phyloP scores from a whole-genome alignment of 345 rosid species.

The Salix exigua region DNA sequence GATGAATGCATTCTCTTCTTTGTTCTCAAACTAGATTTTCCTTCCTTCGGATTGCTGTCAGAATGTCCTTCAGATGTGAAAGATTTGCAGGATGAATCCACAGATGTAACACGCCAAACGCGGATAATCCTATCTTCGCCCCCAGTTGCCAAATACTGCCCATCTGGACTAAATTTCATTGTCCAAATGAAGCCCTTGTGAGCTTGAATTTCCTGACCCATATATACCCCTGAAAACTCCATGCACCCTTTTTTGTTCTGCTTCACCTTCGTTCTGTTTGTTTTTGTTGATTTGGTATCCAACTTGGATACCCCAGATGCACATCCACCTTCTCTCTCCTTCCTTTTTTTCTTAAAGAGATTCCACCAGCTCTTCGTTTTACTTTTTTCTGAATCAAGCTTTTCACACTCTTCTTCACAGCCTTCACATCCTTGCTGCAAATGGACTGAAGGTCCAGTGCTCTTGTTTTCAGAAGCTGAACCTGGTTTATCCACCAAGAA shows the following conservation, averaged over 20 bases:
- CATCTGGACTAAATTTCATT: constrained; percentile 88
- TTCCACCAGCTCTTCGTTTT: constrained; percentile 53
- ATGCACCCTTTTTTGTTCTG: constrained; percentile 54
- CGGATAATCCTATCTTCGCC: constrained; percentile 81
- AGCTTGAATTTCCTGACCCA: constrained; percentile 63
- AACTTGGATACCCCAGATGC: constrained; percentile 9
- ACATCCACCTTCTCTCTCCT: background rate
- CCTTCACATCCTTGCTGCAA: constrained; percentile 11
- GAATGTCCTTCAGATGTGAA: constrained; percentile 25
- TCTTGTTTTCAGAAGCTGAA: constrained; percentile 10
- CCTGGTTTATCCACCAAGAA: background rate
- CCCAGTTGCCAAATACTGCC: constrained; percentile 69
- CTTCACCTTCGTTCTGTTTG: constrained; percentile 52
- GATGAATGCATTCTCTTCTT: constrained; percentile 33
- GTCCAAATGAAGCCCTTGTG: constrained; percentile 68
- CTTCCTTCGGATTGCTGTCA: constrained; percentile 7
- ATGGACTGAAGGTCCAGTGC: background rate
- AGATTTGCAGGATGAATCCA: constrained; percentile 31
- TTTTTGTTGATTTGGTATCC: constrained; percentile 14
- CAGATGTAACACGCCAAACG: constrained; percentile 58
- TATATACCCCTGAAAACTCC: constrained; percentile 64
- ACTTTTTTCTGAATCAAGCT: constrained; percentile 21
- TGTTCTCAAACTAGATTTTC: constrained; percentile 12
- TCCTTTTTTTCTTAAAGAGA: constrained; percentile 26
- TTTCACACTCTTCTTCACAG: constrained; percentile 9